These are phyloP conservation scores for Sugiyamaella mastotermitis DNA, from an alignment of 805 yeast species.

Conservation along the genomic window DNA sequence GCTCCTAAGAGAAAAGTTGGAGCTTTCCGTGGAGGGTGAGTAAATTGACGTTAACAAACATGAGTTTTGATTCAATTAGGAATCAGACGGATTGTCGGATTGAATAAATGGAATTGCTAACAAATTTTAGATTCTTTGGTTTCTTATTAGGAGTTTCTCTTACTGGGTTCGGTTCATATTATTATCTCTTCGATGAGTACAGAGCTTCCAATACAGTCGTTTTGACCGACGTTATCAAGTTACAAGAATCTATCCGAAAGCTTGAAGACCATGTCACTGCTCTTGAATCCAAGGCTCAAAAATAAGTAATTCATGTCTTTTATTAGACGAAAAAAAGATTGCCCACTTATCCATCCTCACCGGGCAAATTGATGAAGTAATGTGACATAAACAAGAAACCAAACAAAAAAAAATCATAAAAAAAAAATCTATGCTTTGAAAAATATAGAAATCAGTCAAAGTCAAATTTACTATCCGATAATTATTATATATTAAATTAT, in stretches of 20 bases:
- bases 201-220: constrained; percentile 65
- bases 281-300: constrained; percentile 15
- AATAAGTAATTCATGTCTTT: no score
- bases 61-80: constrained; percentile 1
- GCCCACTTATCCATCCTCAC: no score
- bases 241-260: constrained; percentile 60
- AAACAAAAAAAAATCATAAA: background rate
- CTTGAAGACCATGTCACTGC: constrained; percentile 60
- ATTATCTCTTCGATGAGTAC: constrained; percentile 72
- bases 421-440: background rate
- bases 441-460: background rate
- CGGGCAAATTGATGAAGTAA: no score
- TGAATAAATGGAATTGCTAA: background rate
- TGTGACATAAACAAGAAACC: no score
- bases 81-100: no score
- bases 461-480: background rate
- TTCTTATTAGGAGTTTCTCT: constrained; percentile 69
- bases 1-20: constrained; percentile 28
- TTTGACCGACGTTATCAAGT: constrained; percentile 64
- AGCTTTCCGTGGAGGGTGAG: constrained; percentile 40
- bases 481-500: background rate
- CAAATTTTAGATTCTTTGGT: constrained; percentile 48
- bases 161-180: constrained; percentile 73
- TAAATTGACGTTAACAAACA: background rate
- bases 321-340: no score